Evolutionary conservation across 257 asterid species (phyloP), one percentile per base, ranked within the genome.

Genomic region (Craterostigma plantagineum): DNA sequence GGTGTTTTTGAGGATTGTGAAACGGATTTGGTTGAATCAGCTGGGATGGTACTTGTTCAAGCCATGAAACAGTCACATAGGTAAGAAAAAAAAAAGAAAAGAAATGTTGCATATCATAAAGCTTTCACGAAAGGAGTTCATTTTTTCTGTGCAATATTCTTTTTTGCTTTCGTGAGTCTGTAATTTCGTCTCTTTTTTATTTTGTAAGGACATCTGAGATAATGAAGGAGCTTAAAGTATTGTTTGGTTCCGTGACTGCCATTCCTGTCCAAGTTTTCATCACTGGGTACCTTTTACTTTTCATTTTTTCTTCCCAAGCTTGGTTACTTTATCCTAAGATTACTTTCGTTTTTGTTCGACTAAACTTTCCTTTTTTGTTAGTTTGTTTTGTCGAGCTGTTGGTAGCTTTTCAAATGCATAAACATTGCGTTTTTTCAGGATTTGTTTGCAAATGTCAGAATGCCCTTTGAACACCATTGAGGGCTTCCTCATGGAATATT

Each of bases 241-340:
- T 43, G 34, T 43, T 43, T 43, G 48, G 48, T 7, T 43, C 48
- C 3, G 48, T 43, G 2, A 43, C 48, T 43, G 27, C 48, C 33
- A 16, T 43, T 43, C 48, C 48, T 18, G 8, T 43, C 16, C 30
- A 43, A 43, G 33, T 43, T 16, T 43, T 43, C 16, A 27, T 43
- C 30, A 43, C 48, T 1, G 33, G 48, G 48, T 43, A 43, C 48
- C 17, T 1, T 18, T 18, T 43, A 3, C 12, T 43, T 33, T 4
- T 15, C 12, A 4, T 7, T 16, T 16, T 15, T 43, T n/a, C n/a
- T 11, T 41, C 14, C 10, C 2, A 9, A 14, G 16, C 1, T 7
- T 41, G 2, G 16, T 41, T 15, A 41, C 18, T 41, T n/a, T 41
- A 16, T 11, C 9, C 3, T 11, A 1, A 41, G 16, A 11, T n/a